Evolutionary conservation across 1,284 basidiomycete species (phyloP).

Genomic region (Laetiporus sulphureus): DNA sequence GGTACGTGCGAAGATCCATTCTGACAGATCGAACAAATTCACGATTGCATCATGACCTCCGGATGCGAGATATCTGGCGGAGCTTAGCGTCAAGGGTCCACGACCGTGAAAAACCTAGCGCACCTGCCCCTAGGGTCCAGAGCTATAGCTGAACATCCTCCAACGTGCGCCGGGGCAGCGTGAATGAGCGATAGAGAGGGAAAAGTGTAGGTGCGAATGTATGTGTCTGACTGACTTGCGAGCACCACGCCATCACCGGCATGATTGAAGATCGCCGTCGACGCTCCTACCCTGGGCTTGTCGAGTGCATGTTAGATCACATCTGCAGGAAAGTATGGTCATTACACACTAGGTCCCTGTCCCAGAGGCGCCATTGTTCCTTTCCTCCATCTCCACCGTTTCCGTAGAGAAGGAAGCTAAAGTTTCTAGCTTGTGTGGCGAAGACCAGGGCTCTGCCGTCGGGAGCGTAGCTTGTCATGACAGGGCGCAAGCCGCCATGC

Average conservation of each 20-base stretch:
- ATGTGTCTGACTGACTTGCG: constrained; percentile 53
- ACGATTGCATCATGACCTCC: constrained; percentile 77
- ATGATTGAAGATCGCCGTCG: constrained; percentile 66
- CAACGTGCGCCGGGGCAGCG: constrained; percentile 63
- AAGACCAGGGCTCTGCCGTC: constrained; percentile 63
- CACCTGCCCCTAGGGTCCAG: constrained; percentile 69
- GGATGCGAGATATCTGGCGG: constrained; percentile 60
- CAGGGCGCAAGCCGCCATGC: constrained; percentile 53
- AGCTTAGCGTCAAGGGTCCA: neutral
- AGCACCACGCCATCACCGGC: constrained; percentile 62
- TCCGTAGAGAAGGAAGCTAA: constrained; percentile 51
- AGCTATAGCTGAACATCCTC: constrained; percentile 66
- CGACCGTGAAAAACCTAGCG: neutral
- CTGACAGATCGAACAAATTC: constrained; percentile 68
- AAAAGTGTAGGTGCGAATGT: constrained; percentile 60
- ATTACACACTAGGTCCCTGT: constrained; percentile 39
- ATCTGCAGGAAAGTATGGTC: constrained; percentile 1
- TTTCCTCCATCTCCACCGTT: constrained; percentile 50
- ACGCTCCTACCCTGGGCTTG: no score
- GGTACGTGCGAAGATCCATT: constrained; percentile 71
- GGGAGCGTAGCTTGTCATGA: constrained; percentile 62
- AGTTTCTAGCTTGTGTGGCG: constrained; percentile 46
- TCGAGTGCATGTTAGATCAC: constrained; percentile 28
- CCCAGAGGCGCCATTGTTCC: constrained; percentile 49
- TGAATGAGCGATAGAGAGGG: constrained; percentile 52